These are phyloP conservation scores for Ogataea thermomethanolica DNA, from an alignment of 805 yeast genomes.

Conservation along the genomic window DNA sequence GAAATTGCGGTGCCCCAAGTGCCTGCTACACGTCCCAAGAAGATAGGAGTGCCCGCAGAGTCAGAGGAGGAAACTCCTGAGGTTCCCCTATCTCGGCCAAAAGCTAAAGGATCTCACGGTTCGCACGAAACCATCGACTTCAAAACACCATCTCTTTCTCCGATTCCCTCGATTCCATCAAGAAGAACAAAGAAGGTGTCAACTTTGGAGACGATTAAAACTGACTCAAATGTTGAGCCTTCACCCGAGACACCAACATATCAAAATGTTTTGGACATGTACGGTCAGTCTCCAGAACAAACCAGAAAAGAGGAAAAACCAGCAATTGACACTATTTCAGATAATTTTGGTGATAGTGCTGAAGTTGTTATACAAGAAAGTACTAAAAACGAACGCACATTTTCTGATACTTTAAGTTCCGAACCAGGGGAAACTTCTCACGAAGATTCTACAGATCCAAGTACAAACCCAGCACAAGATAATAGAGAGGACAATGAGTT, in stretches of 20 bases:
- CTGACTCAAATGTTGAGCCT: conserved; percentile 2
- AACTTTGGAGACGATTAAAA: conserved; percentile 1
- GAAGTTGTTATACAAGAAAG: too few species aligned
- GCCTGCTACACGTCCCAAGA: conserved; percentile 7
- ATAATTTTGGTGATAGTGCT: neutral
- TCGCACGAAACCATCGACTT: neutral
- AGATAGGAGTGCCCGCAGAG: neutral
- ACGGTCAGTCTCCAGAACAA: conserved; percentile 20
- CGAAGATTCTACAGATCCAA: too few species aligned
- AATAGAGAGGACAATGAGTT: too few species aligned
- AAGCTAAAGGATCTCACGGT: neutral
- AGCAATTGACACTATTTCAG: neutral
- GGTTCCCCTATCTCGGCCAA: conserved; percentile 19
- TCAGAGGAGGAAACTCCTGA: conserved; percentile 10
- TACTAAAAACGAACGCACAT: neutral
- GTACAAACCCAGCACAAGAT: too few species aligned
- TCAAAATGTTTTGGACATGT: conserved; percentile 20
- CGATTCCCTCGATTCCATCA: conserved; percentile 17
- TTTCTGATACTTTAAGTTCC: neutral
- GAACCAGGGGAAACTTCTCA: neutral
- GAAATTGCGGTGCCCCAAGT: neutral
- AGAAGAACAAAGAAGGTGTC: conserved; percentile 15
- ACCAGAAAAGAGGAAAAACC: conserved; percentile 4
- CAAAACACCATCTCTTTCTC: neutral
- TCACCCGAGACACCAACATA: conserved; percentile 16